Base-by-base conservation (phyloP, 2,329 filamentous ascomycete genomes). In the Colletotrichum graminicola region DNA sequence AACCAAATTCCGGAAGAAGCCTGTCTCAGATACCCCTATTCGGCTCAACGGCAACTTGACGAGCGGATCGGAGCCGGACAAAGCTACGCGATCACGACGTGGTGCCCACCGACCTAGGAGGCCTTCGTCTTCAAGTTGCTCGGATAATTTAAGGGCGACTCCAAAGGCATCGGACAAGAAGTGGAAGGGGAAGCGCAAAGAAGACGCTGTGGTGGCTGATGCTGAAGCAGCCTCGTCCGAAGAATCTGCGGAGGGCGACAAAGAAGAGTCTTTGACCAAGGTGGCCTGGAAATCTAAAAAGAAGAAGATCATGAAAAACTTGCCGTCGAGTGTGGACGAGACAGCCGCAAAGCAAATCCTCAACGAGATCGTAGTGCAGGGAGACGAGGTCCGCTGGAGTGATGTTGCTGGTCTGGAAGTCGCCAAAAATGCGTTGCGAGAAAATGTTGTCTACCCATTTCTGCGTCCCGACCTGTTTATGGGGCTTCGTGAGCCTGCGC, bases 371-470 rank as follows among this genome's bases (percentile, higher is more conserved):
- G 93, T 99, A 3, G 92, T 98, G 18, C 90, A 95, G 73, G 96
- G 96, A 8, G 96, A 99, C 76, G 93, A 97, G 78, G 96, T 99
- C 2, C 94, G 93, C 76, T 99, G 96, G 96, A 89, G 90, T 59
- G 96, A 99, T 78, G 93, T 99, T 67, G 95, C 96, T 0, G 96
- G 96, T 0, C 84, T 99, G 5, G 93, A 97, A 61, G 88, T 93
- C 64, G 96, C 96, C 43, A 99, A 99, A 79, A 93, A 91, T 66
- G 95, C 96, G 0, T 84, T 99, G 61, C 95, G 97, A 77, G 96
- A 99, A 81, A 94, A 94, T 0, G 96, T 99, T 1, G 95, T 99
- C 2, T 99, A 99, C 77, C 96, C 96, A 0, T 98, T 99, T 79
- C 84, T 99, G 14, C 92, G 96, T 1, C 96, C 96, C 1, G 96